Percentiles rank a stretch among this genome's conserved stretches.
Evolutionary conservation across 202 grass and related monocot species (phyloP).

Genomic region (Bolboschoenoplectus hybrid): DNA sequence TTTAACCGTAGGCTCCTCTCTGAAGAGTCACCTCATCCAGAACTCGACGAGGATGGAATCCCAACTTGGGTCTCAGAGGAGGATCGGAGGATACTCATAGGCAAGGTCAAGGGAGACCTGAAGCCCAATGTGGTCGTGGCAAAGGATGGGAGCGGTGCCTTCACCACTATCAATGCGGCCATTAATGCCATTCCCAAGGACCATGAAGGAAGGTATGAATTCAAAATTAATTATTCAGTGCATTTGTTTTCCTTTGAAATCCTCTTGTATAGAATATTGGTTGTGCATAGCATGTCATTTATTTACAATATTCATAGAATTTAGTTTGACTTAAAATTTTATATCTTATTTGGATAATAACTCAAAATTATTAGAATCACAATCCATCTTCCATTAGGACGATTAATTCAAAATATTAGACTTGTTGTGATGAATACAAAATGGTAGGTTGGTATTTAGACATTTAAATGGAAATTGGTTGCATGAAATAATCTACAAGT

Average conservation of each 20-base stretch:
- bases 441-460: too few species aligned
- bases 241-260: background rate
- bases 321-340: background rate
- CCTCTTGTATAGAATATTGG: background rate
- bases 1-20: constrained; percentile 51
- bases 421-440: background rate
- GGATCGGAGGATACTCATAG: constrained; percentile 64
- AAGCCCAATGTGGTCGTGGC: constrained; percentile 69
- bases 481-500: background rate
- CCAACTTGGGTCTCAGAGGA: constrained; percentile 62
- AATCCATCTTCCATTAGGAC: background rate
- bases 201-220: constrained; percentile 52
- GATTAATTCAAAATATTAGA: background rate
- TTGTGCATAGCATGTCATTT: background rate
- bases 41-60: constrained; percentile 49
- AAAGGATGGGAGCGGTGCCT: constrained; percentile 83
- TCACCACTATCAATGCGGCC: constrained; percentile 76
- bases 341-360: too few species aligned
- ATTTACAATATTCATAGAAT: background rate
- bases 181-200: constrained; percentile 60
- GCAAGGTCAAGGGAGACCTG: constrained; percentile 49
- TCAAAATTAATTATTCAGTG: background rate
- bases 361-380: background rate
- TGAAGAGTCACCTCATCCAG: constrained; percentile 25
- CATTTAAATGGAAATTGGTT: background rate